Base-by-base conservation (phyloP, 2,329 filamentous ascomycete genomes). In the Phaeosphaeria sp. region DNA sequence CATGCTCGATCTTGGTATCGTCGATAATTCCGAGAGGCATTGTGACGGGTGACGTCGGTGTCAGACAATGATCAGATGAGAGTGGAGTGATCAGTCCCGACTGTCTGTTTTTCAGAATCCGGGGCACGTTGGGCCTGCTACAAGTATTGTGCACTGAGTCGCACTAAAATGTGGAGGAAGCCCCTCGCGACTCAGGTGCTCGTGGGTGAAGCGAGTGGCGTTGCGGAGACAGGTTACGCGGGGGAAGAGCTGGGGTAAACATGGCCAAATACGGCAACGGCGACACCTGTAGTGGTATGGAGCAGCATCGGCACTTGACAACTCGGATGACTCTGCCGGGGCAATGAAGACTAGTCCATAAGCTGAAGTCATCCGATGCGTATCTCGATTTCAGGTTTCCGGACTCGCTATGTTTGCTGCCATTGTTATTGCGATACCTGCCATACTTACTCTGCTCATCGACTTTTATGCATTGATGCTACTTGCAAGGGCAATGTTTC, bases 1-100 rank as follows among this genome's bases (percentile, higher is more conserved):
- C 67, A 62, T 67, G 62, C 49, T 68, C 65, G 18, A 69, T 52
- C 21, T 65, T 65, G 49, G 61, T 61, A 49, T 69, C 65, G 21
- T 62, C 57, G 6, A 69, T 22, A 17, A 69, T 66, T 49, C 65
- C 67, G 20, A 69, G 21, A n/a, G 64, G 64, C 67, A 69, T 69
- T 54, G 24, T 63, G 52, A 47, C 57, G n/a, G 46, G 15, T 46
- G n/a, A 24, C 30, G 30, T 13, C 30, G 44, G 13, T 42, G 5
- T 36, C 20, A 22, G 49, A n/a, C 27, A 33, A 21, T 20, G 18
- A 18, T 17, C 47, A 33, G 21, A 40, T 36, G 27, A 45, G 33
- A 25, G 24, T 49, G 18, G 17, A 50, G 18, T 33, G n/a, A 21
- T 44, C 25, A 36, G 6, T 6, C 18, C 42, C 18, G 21, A 21